Evolutionary conservation across 345 rosid genomes (phyloP), one percentile per base, ranked within the genome.

Genomic region (Stellera chamaejasme): DNA sequence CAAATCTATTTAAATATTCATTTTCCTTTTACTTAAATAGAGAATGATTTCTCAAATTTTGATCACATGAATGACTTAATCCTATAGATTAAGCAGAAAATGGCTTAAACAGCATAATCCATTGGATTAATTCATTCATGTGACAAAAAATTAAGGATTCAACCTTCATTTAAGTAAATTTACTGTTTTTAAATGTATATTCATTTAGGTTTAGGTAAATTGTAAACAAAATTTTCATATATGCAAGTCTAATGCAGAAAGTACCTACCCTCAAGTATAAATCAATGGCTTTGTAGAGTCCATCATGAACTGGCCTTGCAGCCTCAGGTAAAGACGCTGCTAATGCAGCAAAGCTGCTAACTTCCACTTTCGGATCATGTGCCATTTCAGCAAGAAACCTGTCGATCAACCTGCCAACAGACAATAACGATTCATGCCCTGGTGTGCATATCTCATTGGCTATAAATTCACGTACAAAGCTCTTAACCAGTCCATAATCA

Each of bases 261-360:
- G 0, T 32, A 32, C 28, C 11, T 77, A 88, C 98, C 93, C 83
- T 84, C 54, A 92, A 76, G 80, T 73, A 92, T 59, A 60, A 48
- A 63, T 86, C 96, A 50, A 92, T 78, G 62, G 98, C 96, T 62
- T 78, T 84, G 79, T 92, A 92, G 10, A 92, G 66, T 43, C 81
- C 82, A 50, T 92, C 96, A 53, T 92, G 88, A 59, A 74, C 61
- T 14, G 82, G 84, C 59, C 98, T 80, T n/a, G 80, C 87, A 36
- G 84, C 62, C 52, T 86, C 87, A 0, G 96, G 93, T 61, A 92
- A 69, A 0, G 74, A 75, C 62, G 36, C 76, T 8, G 90, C 69
- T 32, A 92, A 50, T 54, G 82, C 79, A 0, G 79, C 45, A 58
- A 92, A 88, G 63, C 80, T 76, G 50, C 72, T 50, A 13, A 81